phyloP scores from a whole-genome alignment of 192 early-diverging fungal genomes.

The Podochytrium sp. region DNA sequence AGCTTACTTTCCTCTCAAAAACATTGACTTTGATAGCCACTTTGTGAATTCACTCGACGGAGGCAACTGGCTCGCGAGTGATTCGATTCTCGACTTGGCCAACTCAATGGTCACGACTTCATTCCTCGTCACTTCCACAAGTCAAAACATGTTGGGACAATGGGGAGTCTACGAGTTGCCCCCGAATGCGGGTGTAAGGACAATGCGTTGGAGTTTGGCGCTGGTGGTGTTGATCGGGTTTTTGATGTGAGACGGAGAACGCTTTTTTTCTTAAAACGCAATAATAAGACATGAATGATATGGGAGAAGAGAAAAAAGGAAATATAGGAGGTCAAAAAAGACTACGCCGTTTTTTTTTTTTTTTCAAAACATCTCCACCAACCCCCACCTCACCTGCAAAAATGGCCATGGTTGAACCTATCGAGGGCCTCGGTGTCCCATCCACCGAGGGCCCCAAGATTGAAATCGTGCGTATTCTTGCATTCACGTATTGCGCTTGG shows the following conservation, averaged over 20 bases:
- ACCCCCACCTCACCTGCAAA: not conserved
- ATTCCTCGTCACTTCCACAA: not conserved
- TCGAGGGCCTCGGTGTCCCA: slow-evolving; percentile 40
- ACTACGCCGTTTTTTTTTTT: not conserved
- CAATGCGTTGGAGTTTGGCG: too few relatives aligned
- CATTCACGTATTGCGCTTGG: not conserved
- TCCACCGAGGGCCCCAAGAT: slow-evolving; percentile 44
- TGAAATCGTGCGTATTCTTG: slow-evolving; percentile 41
- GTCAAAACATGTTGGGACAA: not conserved
- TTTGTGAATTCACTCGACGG: slow-evolving; percentile 23
- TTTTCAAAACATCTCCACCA: slow-evolving; percentile 2
- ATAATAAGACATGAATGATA: too few relatives aligned
- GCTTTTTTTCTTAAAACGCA: not conserved
- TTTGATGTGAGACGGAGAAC: not conserved
- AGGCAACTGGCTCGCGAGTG: not conserved
- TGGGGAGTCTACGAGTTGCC: slow-evolving; percentile 12
- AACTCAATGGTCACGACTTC: not conserved
- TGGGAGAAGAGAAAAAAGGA: too few relatives aligned
- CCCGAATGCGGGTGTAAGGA: too few relatives aligned
- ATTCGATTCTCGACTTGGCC: not conserved
- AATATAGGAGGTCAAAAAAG: too few relatives aligned
- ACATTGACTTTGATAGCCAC: not conserved
- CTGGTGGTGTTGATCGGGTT: too few relatives aligned
- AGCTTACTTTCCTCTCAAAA: not conserved
- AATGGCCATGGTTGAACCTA: slow-evolving; percentile 54